Percentiles rank a stretch among this genome's conserved stretches.
These are phyloP conservation scores for Zymoseptoria tritici DNA, from an alignment of 2,329 filamentous ascomycete species.

Conservation along the genomic window DNA sequence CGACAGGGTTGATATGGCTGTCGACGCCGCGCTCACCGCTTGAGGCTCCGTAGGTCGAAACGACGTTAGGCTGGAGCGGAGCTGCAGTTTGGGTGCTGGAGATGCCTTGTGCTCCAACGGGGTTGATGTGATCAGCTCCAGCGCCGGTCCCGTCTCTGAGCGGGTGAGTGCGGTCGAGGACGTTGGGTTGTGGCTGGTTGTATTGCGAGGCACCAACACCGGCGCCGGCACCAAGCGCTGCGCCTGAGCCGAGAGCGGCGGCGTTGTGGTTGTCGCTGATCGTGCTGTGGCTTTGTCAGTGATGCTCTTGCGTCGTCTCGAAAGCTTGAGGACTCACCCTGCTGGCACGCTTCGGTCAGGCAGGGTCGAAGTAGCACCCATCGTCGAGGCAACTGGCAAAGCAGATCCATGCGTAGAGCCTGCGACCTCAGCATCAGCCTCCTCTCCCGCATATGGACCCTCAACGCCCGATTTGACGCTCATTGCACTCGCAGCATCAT, in stretches of 20 bases:
- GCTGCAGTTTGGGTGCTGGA: not conserved
- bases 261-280: not conserved
- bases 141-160: not conserved
- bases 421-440: not conserved
- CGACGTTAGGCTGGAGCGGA: not conserved
- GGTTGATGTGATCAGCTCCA: slow-evolving; percentile 4
- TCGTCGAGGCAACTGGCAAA: not conserved
- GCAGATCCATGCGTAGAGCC: not conserved
- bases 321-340: not conserved
- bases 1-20: slow-evolving; percentile 14
- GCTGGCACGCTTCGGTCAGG: not conserved
- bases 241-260: not conserved
- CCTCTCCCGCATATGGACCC: slow-evolving; percentile 2
- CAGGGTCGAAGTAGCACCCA: not conserved
- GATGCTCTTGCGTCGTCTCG: not conserved
- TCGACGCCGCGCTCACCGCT: not conserved
- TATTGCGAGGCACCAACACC: not conserved
- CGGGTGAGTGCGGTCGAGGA: not conserved
- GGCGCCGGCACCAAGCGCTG: not conserved
- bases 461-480: slow-evolving; percentile 4
- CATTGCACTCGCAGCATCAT: not conserved
- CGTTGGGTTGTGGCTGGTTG: not conserved
- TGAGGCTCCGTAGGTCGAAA: not conserved
- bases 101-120: slow-evolving; percentile 3
- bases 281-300: not conserved